Base-by-base conservation (phyloP, 371 early-diverging fungal species). In the Saksenaea vasiformis region DNA sequence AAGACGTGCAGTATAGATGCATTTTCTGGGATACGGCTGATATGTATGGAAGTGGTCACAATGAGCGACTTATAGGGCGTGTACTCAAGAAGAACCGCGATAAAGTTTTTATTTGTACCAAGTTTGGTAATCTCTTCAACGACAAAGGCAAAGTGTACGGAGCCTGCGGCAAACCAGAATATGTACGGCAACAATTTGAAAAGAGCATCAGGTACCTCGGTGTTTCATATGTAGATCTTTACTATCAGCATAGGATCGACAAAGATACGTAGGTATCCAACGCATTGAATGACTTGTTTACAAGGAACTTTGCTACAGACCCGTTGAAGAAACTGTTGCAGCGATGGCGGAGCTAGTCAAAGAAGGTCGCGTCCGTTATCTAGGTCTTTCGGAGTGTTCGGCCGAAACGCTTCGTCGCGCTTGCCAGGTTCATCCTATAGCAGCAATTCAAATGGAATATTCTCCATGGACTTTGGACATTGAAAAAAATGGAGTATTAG, bases 371-470 rank as follows among this genome's bases (percentile, higher is more conserved):
- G 79, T 86, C 3, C 67, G 70, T 17, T 83, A 76, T 64, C 37
- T 90, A 27, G 90, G 90, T 0, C 69, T 87, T 1, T 83, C 82
- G 5, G 85, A 88, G 54, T 85, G 83, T 66, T 64, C 67, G 19
- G 85, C 86, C 0, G 77, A 68, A 0, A 68, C 64, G 2, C 62
- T 89, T 19, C 73, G 87, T 17, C 76, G 82, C 3, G 90, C 87
- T n/a, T 72, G 85, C 71, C 76, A 76, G 58, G 72, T 89, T 5
- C 88, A 89, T 65, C 90, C 86, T 19, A 87, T 89, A 27, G 58
- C 82, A n/a, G 85, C 87, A 3, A 70, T 83, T n/a, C 82, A 88
- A 62, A 62, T 83, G 10, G 79, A 78, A 62, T 79, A 79, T 69
- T 68, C 70, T 47, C 82, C 84, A 7, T 84, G 81, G 82, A 56